A percentile compares a stretch with the other conserved stretches of the same genome.
phyloP scores from a whole-genome alignment of 495 filamentous ascomycete species.

The Ramalina peruviana region DNA sequence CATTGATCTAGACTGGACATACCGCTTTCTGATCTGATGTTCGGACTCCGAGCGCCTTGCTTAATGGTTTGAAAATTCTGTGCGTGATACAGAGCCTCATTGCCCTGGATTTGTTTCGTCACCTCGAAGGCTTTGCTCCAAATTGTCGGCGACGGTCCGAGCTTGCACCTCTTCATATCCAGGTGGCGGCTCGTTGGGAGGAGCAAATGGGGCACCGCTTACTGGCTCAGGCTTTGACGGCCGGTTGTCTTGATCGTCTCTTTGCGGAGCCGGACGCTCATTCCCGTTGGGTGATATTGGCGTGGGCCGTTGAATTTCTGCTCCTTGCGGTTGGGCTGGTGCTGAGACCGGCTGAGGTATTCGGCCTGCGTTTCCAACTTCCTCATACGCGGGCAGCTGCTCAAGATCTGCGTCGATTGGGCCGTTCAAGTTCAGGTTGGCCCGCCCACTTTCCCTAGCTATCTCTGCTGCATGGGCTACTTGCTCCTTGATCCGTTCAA shows the following conservation, averaged over 20 bases:
- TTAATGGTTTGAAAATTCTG: not conserved
- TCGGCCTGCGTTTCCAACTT: slow-evolving; percentile 11
- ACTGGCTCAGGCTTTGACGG: not conserved
- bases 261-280: slow-evolving; percentile 7
- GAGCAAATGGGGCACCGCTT: slow-evolving; percentile 11
- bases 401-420: slow-evolving; percentile 54
- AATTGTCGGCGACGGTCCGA: slow-evolving; percentile 52
- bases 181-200: slow-evolving; percentile 72
- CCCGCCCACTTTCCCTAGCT: slow-evolving; percentile 34
- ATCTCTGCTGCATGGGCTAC: slow-evolving; percentile 66
- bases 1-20: no score
- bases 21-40: no score
- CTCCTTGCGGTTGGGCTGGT: not conserved
- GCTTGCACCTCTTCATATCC: slow-evolving; percentile 86
- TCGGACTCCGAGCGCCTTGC: not conserved
- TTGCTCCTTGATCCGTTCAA: slow-evolving; percentile 72
- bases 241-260: slow-evolving; percentile 6
- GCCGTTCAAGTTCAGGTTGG: slow-evolving; percentile 24
- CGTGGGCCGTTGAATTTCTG: slow-evolving; percentile 22
- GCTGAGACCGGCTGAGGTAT: slow-evolving; percentile 6
- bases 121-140: slow-evolving; percentile 25
- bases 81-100: not conserved
- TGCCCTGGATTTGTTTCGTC: not conserved
- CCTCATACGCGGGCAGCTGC: slow-evolving; percentile 66
- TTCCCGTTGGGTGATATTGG: slow-evolving; percentile 7